Evolutionary conservation across 495 filamentous ascomycete genomes (phyloP), one percentile per base, ranked within the genome.

Genomic region (Neohortaea acidophila): DNA sequence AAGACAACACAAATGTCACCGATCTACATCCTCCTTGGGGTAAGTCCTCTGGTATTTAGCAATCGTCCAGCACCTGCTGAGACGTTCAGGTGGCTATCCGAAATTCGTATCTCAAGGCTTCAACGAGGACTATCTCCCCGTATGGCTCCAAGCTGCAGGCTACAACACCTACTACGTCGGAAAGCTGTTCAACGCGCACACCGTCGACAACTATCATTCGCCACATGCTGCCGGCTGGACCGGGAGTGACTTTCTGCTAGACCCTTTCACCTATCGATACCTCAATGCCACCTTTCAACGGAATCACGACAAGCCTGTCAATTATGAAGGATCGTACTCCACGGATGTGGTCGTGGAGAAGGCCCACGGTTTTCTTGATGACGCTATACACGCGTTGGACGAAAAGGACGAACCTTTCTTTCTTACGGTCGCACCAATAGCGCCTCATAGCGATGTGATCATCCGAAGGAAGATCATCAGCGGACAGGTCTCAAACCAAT

Each of bases 141-240:
- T 80, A 1, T 83, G 78, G 78, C 60, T 83, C 2, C 75, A 81
- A 44, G 42, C 69, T 5, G 68, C 72, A 0, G 77, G 76, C n/a
- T 81, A 81, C 51, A 66, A 73, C 48, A 81, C 77, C 0, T 81
- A 74, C 54, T 81, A 81, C 53, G 75, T 71, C 1, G 77, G 78
- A 25, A 84, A 84, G 52, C 62, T 84, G 2, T 76, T 79, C 54
- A 84, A 82, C 49, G 61, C 53, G 1, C 56, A 59, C 15, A 55
- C 46, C 0, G 41, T 52, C 4, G 41, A 49, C 17, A 56, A 56
- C 39, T 59, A 59, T 37, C 12, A 52, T 31, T 43, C 38, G 10
- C 78, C 78, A 0, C 66, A 62, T 48, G 56, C 64, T 0, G 64
- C 57, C 3, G 77, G 75, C 4, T 80, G 67, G 59, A 72, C 59